Percentiles rank a stretch among this genome's conserved stretches.
phyloP scores from a whole-genome alignment of 306 rosid species.

The Canavalia ensiformis region DNA sequence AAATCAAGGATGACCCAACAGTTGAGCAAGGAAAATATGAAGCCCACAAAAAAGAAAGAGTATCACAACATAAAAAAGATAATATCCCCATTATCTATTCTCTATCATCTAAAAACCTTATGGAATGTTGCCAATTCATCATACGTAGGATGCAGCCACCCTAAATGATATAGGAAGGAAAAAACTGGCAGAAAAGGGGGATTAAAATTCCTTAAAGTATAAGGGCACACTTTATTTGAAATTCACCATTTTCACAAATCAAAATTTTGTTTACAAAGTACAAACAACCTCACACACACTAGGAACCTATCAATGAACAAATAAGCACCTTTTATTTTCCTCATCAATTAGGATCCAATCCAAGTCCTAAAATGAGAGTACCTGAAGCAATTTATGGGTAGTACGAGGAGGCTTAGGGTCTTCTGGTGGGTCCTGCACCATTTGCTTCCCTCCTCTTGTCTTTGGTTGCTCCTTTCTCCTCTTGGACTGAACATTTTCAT shows the following conservation, averaged over 20 bases:
- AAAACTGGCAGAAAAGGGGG: constrained; percentile 9
- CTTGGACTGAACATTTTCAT: constrained; percentile 60
- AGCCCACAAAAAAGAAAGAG: constrained; percentile 4
- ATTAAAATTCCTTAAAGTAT: constrained; percentile 1
- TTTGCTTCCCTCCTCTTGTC: constrained; percentile 57
- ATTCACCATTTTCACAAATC: neutral
- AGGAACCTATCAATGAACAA: constrained; percentile 28
- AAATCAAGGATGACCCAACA: constrained; percentile 12
- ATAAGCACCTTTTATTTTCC: constrained; percentile 5
- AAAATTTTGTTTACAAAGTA: neutral
- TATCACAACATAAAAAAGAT: neutral
- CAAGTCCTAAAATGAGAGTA: constrained; percentile 40
- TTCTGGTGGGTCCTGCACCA: constrained; percentile 54
- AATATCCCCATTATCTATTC: neutral
- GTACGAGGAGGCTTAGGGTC: constrained; percentile 69
- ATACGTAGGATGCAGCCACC: constrained; percentile 12
- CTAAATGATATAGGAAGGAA: constrained; percentile 23
- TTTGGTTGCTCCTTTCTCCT: constrained; percentile 64
- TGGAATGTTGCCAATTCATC: constrained; percentile 7
- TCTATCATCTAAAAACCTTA: constrained; percentile 1
- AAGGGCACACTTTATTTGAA: neutral
- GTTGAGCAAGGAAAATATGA: constrained; percentile 11
- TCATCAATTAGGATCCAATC: constrained; percentile 7
- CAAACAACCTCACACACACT: neutral
- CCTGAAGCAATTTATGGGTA: constrained; percentile 94